phyloP scores from a whole-genome alignment of 2,329 filamentous ascomycete species.

The Xylaria digitata region DNA sequence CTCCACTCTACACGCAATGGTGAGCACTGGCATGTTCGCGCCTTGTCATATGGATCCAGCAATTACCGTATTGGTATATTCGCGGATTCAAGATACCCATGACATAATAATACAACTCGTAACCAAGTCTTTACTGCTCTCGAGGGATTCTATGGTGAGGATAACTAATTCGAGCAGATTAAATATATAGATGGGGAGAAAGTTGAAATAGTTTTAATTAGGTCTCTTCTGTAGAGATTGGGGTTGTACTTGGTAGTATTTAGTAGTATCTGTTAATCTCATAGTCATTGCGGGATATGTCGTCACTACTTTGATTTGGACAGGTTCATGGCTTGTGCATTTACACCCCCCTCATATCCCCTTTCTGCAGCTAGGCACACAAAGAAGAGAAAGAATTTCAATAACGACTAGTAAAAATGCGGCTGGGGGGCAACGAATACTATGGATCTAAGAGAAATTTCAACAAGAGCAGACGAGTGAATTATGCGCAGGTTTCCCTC shows the following conservation, averaged over 20 bases:
- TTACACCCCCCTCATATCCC: neutral
- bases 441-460: neutral
- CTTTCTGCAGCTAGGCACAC: neutral
- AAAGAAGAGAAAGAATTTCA: neutral
- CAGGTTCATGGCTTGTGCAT: neutral
- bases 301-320: neutral
- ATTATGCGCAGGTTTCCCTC: neutral
- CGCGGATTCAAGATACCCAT: slow-evolving; percentile 7
- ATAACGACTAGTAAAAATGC: neutral
- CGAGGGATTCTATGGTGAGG: neutral
- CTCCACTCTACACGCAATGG: neutral
- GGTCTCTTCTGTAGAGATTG: neutral
- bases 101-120: slow-evolving; percentile 14
- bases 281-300: neutral
- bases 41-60: neutral
- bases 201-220: neutral
- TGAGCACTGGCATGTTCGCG: neutral
- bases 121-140: slow-evolving; percentile 12
- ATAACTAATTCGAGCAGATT: neutral
- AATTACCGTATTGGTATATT: slow-evolving; percentile 12
- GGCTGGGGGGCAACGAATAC: no score
- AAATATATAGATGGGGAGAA: neutral
- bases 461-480: neutral
- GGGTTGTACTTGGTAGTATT: neutral
- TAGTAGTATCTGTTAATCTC: no score